Evolutionary conservation across 1,284 basidiomycete species (phyloP), one percentile per base, ranked within the genome.

Genomic region (Phellopilus nigrolimitatus): DNA sequence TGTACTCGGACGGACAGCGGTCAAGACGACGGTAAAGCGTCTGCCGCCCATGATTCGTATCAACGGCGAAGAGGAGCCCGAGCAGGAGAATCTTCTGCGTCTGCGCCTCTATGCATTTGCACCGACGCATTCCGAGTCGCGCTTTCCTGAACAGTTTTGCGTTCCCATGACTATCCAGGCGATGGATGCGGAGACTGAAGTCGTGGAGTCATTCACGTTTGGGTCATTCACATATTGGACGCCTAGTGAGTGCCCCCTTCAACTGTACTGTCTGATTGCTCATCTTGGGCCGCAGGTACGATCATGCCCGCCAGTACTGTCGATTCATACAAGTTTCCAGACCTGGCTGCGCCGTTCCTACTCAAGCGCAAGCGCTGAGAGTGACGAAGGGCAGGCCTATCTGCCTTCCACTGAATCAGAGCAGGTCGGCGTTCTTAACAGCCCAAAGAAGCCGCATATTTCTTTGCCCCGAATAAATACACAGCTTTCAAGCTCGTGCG

Each of bases 171-270:
- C 77, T 5, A 76, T 85, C 12, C 82, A 88, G 62, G 82, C 80
- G 6, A 66, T 88, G 49, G 73, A 78, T 62, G 65, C 71, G 33
- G 66, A 75, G 19, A 75, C 78, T 50, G 59, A 64, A 3, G 63
- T 86, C 25, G 61, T 88, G 12, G 84, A 88, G 59, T 74, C 79
- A 0, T 72, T 80, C 50, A 71, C 78, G 31, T 81, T 90, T 70
- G 80, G 88, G 61, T 73, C 82, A 62, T 83, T 91, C 70, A 72
- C 75, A n/a, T 88, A 86, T 58, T 75, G 72, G 67, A 63, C 71
- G 10, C 57, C 68, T 19, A 70, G 82, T 81, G 49, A 55, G 73
- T 68, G 41, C 48, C 13, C 13, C 27, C 30, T 36, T 24, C 47
- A 40, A 39, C 27, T 19, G 38, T 28, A 8, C 22, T 43, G 17